Evolutionary conservation across 352 stramenopile genomes (phyloP).

Genomic region (Bremia lactucae): DNA sequence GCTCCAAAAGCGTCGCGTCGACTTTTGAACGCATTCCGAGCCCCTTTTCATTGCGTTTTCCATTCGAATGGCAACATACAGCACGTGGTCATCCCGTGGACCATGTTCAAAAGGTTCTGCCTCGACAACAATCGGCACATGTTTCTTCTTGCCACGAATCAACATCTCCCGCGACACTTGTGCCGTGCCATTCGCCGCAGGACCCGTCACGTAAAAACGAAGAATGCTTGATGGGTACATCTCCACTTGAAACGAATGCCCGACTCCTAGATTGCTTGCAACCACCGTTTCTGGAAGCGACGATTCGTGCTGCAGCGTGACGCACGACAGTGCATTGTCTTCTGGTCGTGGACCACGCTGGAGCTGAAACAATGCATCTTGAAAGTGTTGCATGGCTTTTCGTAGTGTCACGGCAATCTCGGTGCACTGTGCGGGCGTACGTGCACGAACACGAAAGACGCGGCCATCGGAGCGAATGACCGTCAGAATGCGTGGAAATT

Average conservation of each 20-base stretch:
- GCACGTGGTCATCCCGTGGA: slow-evolving; percentile 22
- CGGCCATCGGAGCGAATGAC: slow-evolving; percentile 63
- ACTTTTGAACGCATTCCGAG: too few species aligned
- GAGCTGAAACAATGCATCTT: slow-evolving; percentile 59
- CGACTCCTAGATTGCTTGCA: slow-evolving; percentile 32
- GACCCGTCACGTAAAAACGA: slow-evolving; percentile 56
- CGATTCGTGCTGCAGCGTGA: slow-evolving; percentile 66
- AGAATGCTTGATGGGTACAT: slow-evolving; percentile 68
- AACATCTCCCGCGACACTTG: slow-evolving; percentile 52
- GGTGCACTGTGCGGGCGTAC: slow-evolving; percentile 50
- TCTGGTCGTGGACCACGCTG: slow-evolving; percentile 52
- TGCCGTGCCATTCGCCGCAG: slow-evolving; percentile 44
- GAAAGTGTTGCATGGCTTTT: slow-evolving; percentile 55
- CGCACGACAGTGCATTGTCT: slow-evolving; percentile 57
- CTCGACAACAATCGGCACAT: slow-evolving; percentile 24
- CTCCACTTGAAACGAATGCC: slow-evolving; percentile 40
- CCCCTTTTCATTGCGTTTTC: too few species aligned
- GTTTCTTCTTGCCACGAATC: slow-evolving; percentile 12
- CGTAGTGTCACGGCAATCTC: slow-evolving; percentile 40
- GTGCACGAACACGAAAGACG: slow-evolving; percentile 60
- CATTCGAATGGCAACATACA: slow-evolving; percentile 33
- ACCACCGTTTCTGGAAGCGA: slow-evolving; percentile 52
- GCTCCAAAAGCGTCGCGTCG: slow-evolving; percentile 33
- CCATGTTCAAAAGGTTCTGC: slow-evolving; percentile 34
- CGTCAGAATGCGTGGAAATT: slow-evolving; percentile 58